These are phyloP conservation scores for Raffaelea arxii DNA, from an alignment of 2,329 filamentous ascomycete genomes.

Conservation along the genomic window DNA sequence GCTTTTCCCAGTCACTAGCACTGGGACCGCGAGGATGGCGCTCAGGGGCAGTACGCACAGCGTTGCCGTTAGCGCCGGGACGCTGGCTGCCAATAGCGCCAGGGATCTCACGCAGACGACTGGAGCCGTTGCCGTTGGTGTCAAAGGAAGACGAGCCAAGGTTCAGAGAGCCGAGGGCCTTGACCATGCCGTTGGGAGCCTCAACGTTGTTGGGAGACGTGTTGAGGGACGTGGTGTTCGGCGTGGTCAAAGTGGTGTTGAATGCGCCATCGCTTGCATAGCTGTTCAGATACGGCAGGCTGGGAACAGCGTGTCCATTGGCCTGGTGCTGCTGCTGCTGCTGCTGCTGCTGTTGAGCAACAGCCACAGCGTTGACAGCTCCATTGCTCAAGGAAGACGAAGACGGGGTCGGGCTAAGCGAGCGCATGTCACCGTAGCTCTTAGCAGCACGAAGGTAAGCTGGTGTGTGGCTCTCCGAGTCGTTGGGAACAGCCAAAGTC, in stretches of 20 bases:
- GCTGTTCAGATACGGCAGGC: constrained; percentile 33
- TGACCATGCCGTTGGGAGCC: constrained; percentile 30
- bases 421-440: constrained; percentile 90
- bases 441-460: constrained; percentile 87
- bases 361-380: constrained; percentile 41
- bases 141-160: constrained; percentile 38
- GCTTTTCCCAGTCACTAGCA: constrained; percentile 45
- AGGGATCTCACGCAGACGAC: constrained; percentile 36
- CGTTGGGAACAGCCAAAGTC: constrained; percentile 81
- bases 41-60: constrained; percentile 39
- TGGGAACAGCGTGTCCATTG: constrained; percentile 17
- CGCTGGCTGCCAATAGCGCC: constrained; percentile 59
- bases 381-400: constrained; percentile 52
- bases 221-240: constrained; percentile 22
- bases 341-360: too few relatives aligned
- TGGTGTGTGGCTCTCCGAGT: constrained; percentile 51
- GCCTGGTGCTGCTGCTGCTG: too few relatives aligned
- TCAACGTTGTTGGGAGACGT: constrained; percentile 16
- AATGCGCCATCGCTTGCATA: constrained; percentile 28
- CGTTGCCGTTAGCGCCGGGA: constrained; percentile 37
- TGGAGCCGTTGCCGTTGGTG: constrained; percentile 22
- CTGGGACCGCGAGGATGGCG: constrained; percentile 56
- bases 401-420: constrained; percentile 88
- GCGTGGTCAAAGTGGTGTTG: constrained; percentile 26
- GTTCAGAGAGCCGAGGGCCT: constrained; percentile 39